Percentiles rank a stretch among this genome's conserved stretches.
Evolutionary conservation across 768 basidiomycete genomes (phyloP).

Genomic region (Amanita jacksonii): DNA sequence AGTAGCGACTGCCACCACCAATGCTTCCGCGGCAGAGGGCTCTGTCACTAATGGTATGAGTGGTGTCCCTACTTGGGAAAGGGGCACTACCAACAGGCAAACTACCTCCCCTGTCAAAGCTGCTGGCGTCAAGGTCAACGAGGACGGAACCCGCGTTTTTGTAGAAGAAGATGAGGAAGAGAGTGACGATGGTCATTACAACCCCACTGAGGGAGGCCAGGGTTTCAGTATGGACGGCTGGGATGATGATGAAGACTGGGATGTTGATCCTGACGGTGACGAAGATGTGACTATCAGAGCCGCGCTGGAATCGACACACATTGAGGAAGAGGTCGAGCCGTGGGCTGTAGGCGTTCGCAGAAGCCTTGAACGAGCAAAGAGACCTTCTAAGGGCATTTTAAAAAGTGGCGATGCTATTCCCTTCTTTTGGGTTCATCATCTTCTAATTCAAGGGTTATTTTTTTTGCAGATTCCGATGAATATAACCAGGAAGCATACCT

Average conservation of each 20-base stretch:
- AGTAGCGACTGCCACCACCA: constrained; percentile 22
- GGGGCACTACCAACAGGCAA: constrained; percentile 60
- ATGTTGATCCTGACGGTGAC: constrained; percentile 49
- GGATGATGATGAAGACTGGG: constrained; percentile 78
- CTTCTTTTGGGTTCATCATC: constrained; percentile 2
- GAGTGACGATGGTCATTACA: constrained; percentile 43
- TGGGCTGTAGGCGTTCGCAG: constrained; percentile 73
- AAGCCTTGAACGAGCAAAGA: constrained; percentile 54
- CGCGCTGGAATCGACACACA: constrained; percentile 37
- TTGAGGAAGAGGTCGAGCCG: constrained; percentile 57
- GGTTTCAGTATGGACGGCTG: constrained; percentile 52
- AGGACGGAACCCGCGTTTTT: constrained; percentile 57
- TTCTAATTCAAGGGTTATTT: constrained; percentile 2
- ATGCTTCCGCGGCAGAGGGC: constrained; percentile 23
- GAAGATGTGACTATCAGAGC: constrained; percentile 69
- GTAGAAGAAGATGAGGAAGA: constrained; percentile 67
- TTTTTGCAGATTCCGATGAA: constrained; percentile 46
- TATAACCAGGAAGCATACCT: constrained; percentile 59
- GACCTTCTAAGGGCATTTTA: constrained; percentile 77
- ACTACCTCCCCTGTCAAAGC: constrained; percentile 37
- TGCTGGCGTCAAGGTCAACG: constrained; percentile 36
- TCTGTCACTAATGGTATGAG: constrained; percentile 21
- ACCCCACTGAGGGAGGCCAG: constrained; percentile 27
- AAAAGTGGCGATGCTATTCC: constrained; percentile 77
- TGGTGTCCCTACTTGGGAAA: constrained; percentile 68